Evolutionary conservation across 176 grass and related monocot species (phyloP).

Genomic region (Zea luxurians): DNA sequence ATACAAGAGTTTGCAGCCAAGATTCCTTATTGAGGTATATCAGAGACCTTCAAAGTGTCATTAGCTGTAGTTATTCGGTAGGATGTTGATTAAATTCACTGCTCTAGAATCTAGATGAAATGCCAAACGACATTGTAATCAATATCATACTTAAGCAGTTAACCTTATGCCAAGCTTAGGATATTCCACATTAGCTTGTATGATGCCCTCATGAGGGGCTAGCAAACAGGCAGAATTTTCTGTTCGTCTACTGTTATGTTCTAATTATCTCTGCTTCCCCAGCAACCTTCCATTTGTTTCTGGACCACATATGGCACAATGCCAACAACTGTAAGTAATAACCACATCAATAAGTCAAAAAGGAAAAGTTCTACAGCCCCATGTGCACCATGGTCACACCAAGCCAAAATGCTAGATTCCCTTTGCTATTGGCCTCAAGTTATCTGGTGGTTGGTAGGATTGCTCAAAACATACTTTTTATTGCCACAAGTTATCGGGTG

Average conservation of each 20-base stretch:
- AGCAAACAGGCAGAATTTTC: constrained; percentile 4
- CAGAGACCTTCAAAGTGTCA: constrained; percentile 23
- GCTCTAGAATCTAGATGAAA: constrained; percentile 5
- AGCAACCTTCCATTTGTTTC: constrained; percentile 2
- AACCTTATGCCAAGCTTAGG: constrained; percentile 2
- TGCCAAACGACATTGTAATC: background rate
- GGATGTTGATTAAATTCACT: background rate
- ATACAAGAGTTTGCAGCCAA: constrained; percentile 77
- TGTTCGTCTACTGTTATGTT: background rate
- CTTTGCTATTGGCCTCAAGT: background rate
- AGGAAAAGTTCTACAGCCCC: background rate
- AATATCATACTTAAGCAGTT: background rate
- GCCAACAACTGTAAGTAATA: background rate
- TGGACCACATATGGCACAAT: constrained; percentile 7
- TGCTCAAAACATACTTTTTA: background rate
- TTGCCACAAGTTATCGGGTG: background rate
- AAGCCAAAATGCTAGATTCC: constrained; percentile 27
- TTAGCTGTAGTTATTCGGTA: constrained; percentile 11
- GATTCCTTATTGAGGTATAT: constrained; percentile 85
- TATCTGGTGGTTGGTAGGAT: background rate
- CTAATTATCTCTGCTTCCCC: background rate
- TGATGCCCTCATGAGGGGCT: constrained; percentile 1
- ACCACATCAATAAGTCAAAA: background rate
- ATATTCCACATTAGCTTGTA: constrained; percentile 16
- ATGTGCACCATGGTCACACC: constrained; percentile 1